Evolutionary conservation across 106 monocot genomes (phyloP), one percentile per base, ranked within the genome.

Genomic region (Dactylorhiza incarnata): DNA sequence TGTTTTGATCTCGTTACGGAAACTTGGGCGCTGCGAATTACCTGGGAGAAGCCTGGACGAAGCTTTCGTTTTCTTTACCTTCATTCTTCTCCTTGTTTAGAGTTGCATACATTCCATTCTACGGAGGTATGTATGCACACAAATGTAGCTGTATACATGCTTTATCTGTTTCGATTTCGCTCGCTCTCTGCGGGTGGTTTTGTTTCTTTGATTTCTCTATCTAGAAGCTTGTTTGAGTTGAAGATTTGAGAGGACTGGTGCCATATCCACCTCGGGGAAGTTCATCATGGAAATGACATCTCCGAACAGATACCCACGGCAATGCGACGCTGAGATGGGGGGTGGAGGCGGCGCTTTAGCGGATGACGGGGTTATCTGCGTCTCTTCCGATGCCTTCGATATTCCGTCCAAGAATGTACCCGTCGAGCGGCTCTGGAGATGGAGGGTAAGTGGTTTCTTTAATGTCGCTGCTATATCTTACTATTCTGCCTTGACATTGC

Each of bases 361-460:
- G 45, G 44, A 9, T 5, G 53, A 48, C 5, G 70, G 24, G 15
- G 79, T 82, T 47, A 76, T 77, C 29, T 58, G 13, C 25, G 24
- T 59, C 9, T 56, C 66, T 12, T 26, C 45, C 17, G 83, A 78
- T 17, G 29, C 81, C n/a, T 91, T 91, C 69, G 82, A 84, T 11
- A 91, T 91, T 51, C 91, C 91, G 9, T 16, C 83, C 0, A 91
- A 91, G 80, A 85, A 85, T 13, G 91, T 80, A 7, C 66, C 91
- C 9, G 7, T 86, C 6, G 91, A 88, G 77, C 79, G 88, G 53
- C 86, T 91, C 16, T 76, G 81, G 72, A 68, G 88, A 37, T 91
- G 91, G 91, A 83, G 91, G 75, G 91, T 91, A 65, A 52, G 90
- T 78, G 62, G 15, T 48, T 13, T 25, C 17, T 16, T 74, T 44